Evolutionary conservation across 2,329 filamentous ascomycete species (phyloP), one percentile per base, ranked within the genome.

Genomic region (Helminthosporium solani): DNA sequence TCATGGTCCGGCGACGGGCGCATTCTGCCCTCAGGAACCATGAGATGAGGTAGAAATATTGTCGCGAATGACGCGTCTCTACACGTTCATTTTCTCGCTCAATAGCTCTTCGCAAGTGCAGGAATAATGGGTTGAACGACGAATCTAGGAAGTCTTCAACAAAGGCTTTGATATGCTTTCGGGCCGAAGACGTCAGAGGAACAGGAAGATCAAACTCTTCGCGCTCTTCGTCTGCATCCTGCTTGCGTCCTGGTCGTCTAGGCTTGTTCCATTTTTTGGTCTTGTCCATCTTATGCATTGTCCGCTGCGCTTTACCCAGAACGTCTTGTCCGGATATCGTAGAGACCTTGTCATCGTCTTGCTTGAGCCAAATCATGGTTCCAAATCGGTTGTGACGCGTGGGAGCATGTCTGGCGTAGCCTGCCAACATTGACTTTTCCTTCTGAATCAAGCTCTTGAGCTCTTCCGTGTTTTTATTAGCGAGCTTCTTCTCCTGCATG

Each of bases 331-430:
- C 94, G 0, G 90, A 91, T 1, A 99, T 80, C 0, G 91, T 90
- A 0, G 88, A 87, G 59, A 94, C 82, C 61, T 91, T 91, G 40
- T 87, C 84, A 57, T 91, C 87, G 39, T 90, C 87, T 45, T 91
- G 79, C 73, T 95, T 90, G 30, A 99, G 83, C 91, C 92, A 97
- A 27, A 96, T 84, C 88, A 97, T 97, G 9, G 91, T 95, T 2
- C 94, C 94, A 62, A 97, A 99, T 27, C 94, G 83, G 58, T 91
- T 95, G 70, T 99, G 94, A 38, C 94, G 79, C 2, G 90, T 91
- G 0, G 91, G 88, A 2, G 87, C 88, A 63, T 85, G 85, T 57
- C 84, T 86, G 43, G 86, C 86, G 59, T 90, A 86, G 39, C 86
- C 81, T 58, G 86, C 83, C 44, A 89, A 78, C 83, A 95, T 88